phyloP scores from a whole-genome alignment of 768 basidiomycete genomes.

The Suillus fuscotomentosus region DNA sequence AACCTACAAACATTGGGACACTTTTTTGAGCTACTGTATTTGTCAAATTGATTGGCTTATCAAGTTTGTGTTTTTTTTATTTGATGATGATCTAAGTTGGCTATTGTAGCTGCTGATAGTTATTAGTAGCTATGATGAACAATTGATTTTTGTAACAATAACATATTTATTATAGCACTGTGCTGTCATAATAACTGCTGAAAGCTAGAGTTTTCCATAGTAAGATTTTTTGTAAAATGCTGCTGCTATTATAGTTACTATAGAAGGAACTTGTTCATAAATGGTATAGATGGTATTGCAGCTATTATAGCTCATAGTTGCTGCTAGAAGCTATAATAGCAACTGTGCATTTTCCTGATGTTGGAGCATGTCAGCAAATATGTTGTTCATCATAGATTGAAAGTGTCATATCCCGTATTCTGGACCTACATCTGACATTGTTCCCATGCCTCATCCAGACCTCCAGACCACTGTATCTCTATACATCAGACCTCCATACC shows the following conservation, averaged over 20 bases:
- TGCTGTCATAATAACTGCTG: background rate
- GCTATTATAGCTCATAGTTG: too few species aligned
- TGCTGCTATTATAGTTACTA: background rate
- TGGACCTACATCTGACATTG: too few species aligned
- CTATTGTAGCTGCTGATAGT: background rate
- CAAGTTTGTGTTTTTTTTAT: background rate
- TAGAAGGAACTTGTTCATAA: background rate
- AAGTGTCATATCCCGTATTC: too few species aligned
- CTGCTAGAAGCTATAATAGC: background rate
- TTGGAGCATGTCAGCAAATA: too few species aligned
- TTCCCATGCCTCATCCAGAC: too few species aligned
- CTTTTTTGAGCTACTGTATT: too few species aligned
- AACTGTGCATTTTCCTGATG: background rate
- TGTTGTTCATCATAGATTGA: too few species aligned
- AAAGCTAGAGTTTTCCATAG: background rate
- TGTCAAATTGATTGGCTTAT: background rate
- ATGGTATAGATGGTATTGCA: background rate
- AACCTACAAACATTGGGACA: too few species aligned
- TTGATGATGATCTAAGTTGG: background rate
- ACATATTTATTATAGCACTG: background rate
- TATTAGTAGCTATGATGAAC: background rate
- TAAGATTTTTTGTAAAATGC: background rate
- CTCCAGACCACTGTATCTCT: too few species aligned
- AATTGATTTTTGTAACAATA: background rate
- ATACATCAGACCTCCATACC: too few species aligned